Percentiles rank a stretch among this genome's conserved stretches.
Evolutionary conservation across 768 basidiomycete genomes (phyloP).

Genomic region (Hygrophorus pudorinus): DNA sequence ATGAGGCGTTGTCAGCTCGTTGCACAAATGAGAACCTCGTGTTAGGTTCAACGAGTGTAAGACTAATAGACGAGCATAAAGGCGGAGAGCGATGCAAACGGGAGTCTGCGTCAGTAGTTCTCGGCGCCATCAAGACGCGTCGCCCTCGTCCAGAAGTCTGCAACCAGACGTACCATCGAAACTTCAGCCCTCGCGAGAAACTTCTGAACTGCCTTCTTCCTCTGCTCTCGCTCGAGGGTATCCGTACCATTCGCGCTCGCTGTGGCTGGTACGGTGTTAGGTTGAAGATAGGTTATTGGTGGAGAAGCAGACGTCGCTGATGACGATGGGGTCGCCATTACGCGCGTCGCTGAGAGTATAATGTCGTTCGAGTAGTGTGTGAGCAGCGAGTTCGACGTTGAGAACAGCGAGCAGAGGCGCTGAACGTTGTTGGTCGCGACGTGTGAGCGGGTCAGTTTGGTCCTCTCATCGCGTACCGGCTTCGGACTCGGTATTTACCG

Average conservation of each 20-base stretch:
- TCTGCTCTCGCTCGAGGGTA: constrained; percentile 44
- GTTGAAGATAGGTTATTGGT: constrained; percentile 51
- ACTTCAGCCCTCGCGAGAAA: constrained; percentile 73
- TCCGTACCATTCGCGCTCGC: constrained; percentile 26
- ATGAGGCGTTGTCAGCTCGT: no score
- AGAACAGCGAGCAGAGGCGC: constrained; percentile 5
- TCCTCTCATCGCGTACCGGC: constrained; percentile 18
- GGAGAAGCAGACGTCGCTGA: constrained; percentile 79
- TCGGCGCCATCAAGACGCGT: constrained; percentile 37
- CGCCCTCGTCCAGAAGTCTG: constrained; percentile 16
- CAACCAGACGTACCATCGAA: constrained; percentile 56
- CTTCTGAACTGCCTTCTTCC: constrained; percentile 62
- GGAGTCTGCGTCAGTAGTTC: constrained; percentile 8
- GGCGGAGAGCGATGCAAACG: neutral
- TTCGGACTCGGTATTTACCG: constrained; percentile 17
- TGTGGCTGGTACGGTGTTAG: constrained; percentile 28
- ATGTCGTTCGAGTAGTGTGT: neutral
- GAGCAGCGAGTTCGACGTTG: neutral
- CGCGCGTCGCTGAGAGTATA: constrained; percentile 20
- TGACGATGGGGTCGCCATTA: constrained; percentile 74
- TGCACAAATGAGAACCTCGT: no score
- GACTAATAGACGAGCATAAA: neutral
- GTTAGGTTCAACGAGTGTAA: neutral
- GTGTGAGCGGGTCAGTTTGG: constrained; percentile 16
- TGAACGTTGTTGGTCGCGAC: constrained; percentile 27